Evolutionary conservation across 2,329 filamentous ascomycete genomes (phyloP), one percentile per base, ranked within the genome.

Genomic region (Diaporthe amygdali): DNA sequence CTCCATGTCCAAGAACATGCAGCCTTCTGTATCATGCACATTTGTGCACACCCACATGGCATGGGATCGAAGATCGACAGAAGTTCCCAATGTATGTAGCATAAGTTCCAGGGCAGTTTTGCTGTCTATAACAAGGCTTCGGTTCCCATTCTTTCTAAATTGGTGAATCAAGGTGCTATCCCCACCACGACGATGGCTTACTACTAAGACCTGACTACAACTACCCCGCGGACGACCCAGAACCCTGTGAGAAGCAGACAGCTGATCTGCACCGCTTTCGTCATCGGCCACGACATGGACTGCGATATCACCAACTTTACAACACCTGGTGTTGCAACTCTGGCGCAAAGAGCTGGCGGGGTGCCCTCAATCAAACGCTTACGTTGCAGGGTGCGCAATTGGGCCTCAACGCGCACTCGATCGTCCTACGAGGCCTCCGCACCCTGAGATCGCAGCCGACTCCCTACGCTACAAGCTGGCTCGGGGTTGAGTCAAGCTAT

Each of bases 161-260:
- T n/a, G n/a, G n/a, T n/a, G n/a, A 47, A n/a, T 27, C 41, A 25
- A 12, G 27, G 27, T 34, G 27, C 17, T 47, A 27, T 63, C 59
- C 20, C 27, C 59, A 63, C 41, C 59, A 64, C 25, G 34, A 20
- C 59, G 25, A 25, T 30, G 17, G 59, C 59, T 64, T 64, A 64
- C 44, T 37, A n/a, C 49, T 49, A 12, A 2, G 14, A 15, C n/a
- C 44, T 15, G 12, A 44, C 59, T 34, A 44, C 32, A 25, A 47
- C 34, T 64, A 64, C 59, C 41, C 59, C 59, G 59, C 44, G 59
- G 20, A 17, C 14, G 27, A 34, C 7, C 20, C 4, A 25, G 44
- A 49, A 49, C 41, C 59, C 59, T 64, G 59, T 20, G 59, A 34
- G 41, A 30, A 20, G 59, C 59, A 49, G 59, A n/a, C 59, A 64